Conservation (phyloP, 352 stramenopile genomes). For the Phytophthora fragariaefolia region DNA sequence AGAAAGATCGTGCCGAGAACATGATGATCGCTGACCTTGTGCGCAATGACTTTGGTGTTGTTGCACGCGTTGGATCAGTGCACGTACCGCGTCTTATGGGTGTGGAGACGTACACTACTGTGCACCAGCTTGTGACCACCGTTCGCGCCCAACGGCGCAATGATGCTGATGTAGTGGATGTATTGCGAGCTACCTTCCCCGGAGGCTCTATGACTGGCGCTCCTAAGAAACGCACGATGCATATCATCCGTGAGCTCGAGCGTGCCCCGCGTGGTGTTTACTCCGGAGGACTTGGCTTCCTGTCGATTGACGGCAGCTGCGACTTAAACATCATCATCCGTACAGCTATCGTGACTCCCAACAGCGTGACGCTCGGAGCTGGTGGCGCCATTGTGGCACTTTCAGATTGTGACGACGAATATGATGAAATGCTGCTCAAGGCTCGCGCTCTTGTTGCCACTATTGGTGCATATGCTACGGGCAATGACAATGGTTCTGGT, state of each 20-base stretch:
- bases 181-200: constrained; percentile 95
- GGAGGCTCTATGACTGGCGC: constrained; percentile 98
- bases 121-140: constrained; percentile 98
- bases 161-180: constrained; percentile 84
- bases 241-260: constrained; percentile 95
- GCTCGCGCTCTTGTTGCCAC: constrained; percentile 71
- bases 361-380: constrained; percentile 89
- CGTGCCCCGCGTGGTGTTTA: constrained; percentile 92
- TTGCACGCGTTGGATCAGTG: constrained; percentile 92
- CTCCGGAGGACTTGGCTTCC: constrained; percentile 95
- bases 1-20: constrained; percentile 97
- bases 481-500: constrained; percentile 44
- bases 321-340: constrained; percentile 99
- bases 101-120: constrained; percentile 96
- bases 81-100: constrained; percentile 94
- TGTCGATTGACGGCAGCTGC: constrained; percentile 95
- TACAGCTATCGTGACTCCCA: constrained; percentile 90
- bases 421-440: constrained; percentile 95
- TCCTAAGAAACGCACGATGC: constrained; percentile 96
- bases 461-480: constrained; percentile 62
- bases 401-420: constrained; percentile 94
- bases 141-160: constrained; percentile 81
- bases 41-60: constrained; percentile 95
- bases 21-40: constrained; percentile 99
- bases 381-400: constrained; percentile 96